Percentiles rank a stretch among this genome's conserved stretches.
Conservation (phyloP, 1,139 yeast genomes). For the Blastobotrys persicus region DNA sequence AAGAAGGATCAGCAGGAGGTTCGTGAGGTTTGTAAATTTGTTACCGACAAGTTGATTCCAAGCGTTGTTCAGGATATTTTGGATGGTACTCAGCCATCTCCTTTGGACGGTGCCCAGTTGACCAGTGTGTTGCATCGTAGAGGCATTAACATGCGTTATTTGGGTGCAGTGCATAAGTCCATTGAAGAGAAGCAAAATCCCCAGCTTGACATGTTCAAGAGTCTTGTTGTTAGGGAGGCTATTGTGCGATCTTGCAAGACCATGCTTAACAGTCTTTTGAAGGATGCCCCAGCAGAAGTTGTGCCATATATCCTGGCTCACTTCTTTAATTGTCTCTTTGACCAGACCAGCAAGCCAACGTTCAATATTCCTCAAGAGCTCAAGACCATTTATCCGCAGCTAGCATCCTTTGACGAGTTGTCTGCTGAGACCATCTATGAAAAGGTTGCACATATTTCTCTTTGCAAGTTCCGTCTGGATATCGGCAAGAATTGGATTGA, state of each 20-base stretch:
- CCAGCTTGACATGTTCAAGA: constrained; percentile 41
- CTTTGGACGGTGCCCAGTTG: constrained; percentile 79
- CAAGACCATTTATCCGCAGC: constrained; percentile 44
- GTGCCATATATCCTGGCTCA: constrained; percentile 63
- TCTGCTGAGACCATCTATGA: constrained; percentile 45
- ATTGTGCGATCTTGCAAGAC: constrained; percentile 79
- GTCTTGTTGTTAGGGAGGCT: constrained; percentile 63
- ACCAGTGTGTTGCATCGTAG: constrained; percentile 64
- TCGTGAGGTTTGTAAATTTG: constrained; percentile 63
- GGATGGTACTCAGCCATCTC: constrained; percentile 53
- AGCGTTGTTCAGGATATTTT: constrained; percentile 58
- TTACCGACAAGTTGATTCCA: constrained; percentile 59
- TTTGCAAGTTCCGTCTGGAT: constrained; percentile 52
- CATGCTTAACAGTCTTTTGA: constrained; percentile 53
- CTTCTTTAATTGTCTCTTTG: constrained; percentile 71
- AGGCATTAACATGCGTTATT: constrained; percentile 88
- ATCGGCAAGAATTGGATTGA: constrained; percentile 46
- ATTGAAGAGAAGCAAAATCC: constrained; percentile 19
- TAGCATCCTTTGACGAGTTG: constrained; percentile 44
- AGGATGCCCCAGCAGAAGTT: constrained; percentile 51
- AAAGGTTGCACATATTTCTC: constrained; percentile 52
- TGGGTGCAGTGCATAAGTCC: constrained; percentile 48
- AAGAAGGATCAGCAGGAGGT: constrained; percentile 60
- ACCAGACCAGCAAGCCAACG: constrained; percentile 29
- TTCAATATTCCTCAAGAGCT: constrained; percentile 34